phyloP scores from a whole-genome alignment of 1,284 basidiomycete genomes.

The Inonotus obliquus region DNA sequence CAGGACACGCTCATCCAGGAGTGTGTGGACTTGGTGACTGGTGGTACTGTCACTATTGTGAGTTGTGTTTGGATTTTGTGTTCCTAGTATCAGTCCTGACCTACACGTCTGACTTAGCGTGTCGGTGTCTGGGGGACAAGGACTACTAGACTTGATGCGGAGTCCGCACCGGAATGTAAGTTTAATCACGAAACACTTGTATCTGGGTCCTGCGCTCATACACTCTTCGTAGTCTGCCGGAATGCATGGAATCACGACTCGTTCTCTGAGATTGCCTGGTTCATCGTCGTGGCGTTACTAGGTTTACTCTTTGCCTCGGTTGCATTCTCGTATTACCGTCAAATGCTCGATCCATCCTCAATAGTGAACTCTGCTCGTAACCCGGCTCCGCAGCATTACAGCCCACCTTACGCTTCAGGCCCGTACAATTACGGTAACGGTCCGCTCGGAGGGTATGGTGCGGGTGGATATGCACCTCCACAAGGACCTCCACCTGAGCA shows the following conservation, averaged over 20 bases:
- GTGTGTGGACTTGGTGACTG: conserved; percentile 16
- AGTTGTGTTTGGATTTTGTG: background rate
- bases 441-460: conserved; percentile 23
- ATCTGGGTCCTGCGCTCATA: background rate
- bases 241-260: conserved; percentile 53
- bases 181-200: conserved; percentile 8
- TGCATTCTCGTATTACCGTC: conserved; percentile 65
- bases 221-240: conserved; percentile 44
- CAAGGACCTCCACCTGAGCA: conserved; percentile 40
- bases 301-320: conserved; percentile 55
- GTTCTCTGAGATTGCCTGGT: conserved; percentile 54
- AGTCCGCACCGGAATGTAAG: conserved; percentile 45
- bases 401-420: conserved; percentile 33
- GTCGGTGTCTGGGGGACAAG: conserved; percentile 39
- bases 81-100: background rate
- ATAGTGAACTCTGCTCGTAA: conserved; percentile 33
- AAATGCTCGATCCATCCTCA: conserved; percentile 58
- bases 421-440: conserved; percentile 19
- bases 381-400: conserved; percentile 36
- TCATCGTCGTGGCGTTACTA: conserved; percentile 48
- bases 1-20: conserved; percentile 50
- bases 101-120: conserved; percentile 7
- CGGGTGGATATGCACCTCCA: conserved; percentile 30
- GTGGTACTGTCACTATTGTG: conserved; percentile 5
- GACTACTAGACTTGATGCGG: conserved; percentile 30